These are phyloP conservation scores for Hortaea werneckii DNA, from an alignment of 2,329 filamentous ascomycete genomes.

Conservation along the genomic window DNA sequence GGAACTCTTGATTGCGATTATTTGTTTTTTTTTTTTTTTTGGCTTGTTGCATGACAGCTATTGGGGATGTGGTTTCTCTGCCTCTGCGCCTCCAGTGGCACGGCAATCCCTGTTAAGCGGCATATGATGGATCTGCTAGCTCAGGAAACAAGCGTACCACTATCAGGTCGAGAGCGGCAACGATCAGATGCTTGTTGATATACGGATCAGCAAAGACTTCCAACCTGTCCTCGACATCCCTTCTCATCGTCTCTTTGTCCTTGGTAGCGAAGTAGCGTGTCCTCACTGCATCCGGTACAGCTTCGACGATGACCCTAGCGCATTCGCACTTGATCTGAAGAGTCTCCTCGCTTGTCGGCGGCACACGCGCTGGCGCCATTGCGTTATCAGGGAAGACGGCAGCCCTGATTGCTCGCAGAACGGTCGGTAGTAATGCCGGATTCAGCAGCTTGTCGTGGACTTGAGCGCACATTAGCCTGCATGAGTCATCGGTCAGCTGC, in stretches of 20 bases:
- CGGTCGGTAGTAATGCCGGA: slow-evolving; percentile 33
- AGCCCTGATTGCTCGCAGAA: slow-evolving; percentile 60
- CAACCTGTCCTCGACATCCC: slow-evolving; percentile 43
- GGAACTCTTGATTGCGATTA: no score
- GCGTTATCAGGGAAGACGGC: slow-evolving; percentile 80
- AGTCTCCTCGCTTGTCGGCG: slow-evolving; percentile 51
- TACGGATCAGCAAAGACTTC: slow-evolving; percentile 71
- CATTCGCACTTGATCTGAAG: slow-evolving; percentile 56
- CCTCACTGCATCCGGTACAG: slow-evolving; percentile 38
- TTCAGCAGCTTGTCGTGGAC: slow-evolving; percentile 33
- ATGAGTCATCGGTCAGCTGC: slow-evolving; percentile 1
- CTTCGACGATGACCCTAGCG: slow-evolving; percentile 46
- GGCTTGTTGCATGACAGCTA: neutral
- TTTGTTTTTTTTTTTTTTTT: neutral
- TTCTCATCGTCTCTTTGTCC: slow-evolving; percentile 25
- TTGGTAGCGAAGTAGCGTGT: slow-evolving; percentile 33
- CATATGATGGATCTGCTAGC: slow-evolving; percentile 47
- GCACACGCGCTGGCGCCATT: slow-evolving; percentile 53
- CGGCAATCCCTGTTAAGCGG: neutral
- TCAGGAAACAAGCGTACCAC: slow-evolving; percentile 80
- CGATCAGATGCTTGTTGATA: slow-evolving; percentile 87
- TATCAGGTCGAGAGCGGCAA: slow-evolving; percentile 68
- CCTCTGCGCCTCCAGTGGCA: neutral
- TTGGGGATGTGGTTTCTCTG: neutral
- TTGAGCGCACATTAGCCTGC: slow-evolving; percentile 38